Evolutionary conservation across 73 alveolate species (phyloP), one percentile per base, ranked within the genome.

Genomic region (Paramecium tetraurelia): DNA sequence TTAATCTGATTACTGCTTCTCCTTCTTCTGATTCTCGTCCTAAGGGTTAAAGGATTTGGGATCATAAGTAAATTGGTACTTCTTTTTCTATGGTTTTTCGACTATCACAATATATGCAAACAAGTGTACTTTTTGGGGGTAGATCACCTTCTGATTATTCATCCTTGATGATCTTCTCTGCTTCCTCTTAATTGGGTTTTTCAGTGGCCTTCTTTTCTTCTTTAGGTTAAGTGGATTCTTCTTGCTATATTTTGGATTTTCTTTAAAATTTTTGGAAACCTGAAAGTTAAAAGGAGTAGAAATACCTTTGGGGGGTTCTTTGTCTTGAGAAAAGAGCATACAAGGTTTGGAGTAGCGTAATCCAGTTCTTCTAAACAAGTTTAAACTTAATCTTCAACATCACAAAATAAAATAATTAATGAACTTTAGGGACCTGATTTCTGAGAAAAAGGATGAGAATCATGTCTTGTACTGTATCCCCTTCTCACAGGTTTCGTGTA

Each of bases 281-380:
- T 80, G 14, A 16, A 0, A 5, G 14, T 53, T 4, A 18, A 4
- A 20, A 16, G 46, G 18, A 21, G 4, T 21, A 44, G 6, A 80
- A 63, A 63, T 80, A 80, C 90, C 90, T 48, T 43, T 80, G 16
- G 90, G 90, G 21, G 90, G 90, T 24, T 80, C 90, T 27, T 80
- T 41, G 20, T 80, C 90, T 12, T 59, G 20, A 24, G 76, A 44
- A 43, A 80, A 80, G 11, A 35, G 35, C 35, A 80, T 22, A 46
- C 12, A 8, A 8, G 90, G 90, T 27, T 41, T 80, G 27, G 10
- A 24, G 18, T 59, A 14, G 3, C 7, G 33, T 20, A 44, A 43
- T 22, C 22, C n/a, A 22, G 31, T 33, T 80, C 90, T 80, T 46
- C 70, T 21, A 33, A 80, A 21, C 3, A 72, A 18, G 43, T 46